Conservation (phyloP, 257 asterid genomes). For the Fraxinus americana region DNA sequence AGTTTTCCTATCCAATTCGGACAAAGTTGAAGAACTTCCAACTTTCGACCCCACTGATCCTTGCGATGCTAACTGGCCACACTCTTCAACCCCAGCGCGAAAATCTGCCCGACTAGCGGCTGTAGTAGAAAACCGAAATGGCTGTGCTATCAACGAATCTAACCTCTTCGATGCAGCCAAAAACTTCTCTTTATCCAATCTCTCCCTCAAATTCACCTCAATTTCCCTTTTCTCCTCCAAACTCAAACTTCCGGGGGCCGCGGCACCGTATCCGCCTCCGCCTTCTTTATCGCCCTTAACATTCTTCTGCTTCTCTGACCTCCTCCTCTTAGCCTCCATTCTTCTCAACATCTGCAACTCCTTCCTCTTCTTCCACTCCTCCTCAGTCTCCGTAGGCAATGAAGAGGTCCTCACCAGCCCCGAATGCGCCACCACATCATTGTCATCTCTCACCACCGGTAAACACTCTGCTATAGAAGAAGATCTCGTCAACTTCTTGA, state of each 20-base stretch:
- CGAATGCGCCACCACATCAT: slow-evolving; percentile 39
- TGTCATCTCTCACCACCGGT: slow-evolving; percentile 64
- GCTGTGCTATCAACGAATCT: slow-evolving; percentile 27
- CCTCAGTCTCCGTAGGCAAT: slow-evolving; percentile 86
- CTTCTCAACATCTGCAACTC: slow-evolving; percentile 83
- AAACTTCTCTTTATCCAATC: slow-evolving; percentile 56
- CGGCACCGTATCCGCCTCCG: slow-evolving; percentile 10
- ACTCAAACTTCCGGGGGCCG: slow-evolving; percentile 16
- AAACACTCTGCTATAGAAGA: slow-evolving; percentile 76
- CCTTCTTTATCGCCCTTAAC: slow-evolving; percentile 42
- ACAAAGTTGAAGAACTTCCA: slow-evolving; percentile 62
- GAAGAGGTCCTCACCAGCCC: slow-evolving; percentile 70
- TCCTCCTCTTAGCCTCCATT: slow-evolving; percentile 91
- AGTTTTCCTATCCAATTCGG: slow-evolving; percentile 69
- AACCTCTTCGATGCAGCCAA: slow-evolving; percentile 43
- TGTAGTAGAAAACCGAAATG: slow-evolving; percentile 33
- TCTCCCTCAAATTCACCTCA: slow-evolving; percentile 63
- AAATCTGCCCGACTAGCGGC: slow-evolving; percentile 30
- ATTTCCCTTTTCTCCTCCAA: slow-evolving; percentile 63
- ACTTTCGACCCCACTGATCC: slow-evolving; percentile 73
- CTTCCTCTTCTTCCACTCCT: slow-evolving; percentile 92
- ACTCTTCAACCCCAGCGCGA: slow-evolving; percentile 45
- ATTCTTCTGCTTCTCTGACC: slow-evolving; percentile 83
- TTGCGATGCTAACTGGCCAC: slow-evolving; percentile 34
- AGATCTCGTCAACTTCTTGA: slow-evolving; percentile 58